Conservation (phyloP, 139 green algal genomes). For the Haematococcus sp. region DNA sequence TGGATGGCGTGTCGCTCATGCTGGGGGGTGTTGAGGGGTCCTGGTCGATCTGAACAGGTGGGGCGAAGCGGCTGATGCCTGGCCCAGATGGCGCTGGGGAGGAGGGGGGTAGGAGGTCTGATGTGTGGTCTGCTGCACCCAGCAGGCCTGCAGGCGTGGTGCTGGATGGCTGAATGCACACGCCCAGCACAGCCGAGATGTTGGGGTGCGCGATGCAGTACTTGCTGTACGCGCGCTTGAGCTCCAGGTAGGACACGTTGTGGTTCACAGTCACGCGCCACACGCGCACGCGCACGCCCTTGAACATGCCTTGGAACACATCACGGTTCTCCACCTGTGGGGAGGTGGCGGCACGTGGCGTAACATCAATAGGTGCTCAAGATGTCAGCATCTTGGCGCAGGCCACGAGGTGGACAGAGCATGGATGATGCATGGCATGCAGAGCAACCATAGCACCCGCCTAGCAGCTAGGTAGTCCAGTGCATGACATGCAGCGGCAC, state of each 20-base stretch:
- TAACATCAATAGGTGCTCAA: background rate
- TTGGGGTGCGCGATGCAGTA: slow-evolving; percentile 58
- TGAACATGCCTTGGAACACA: slow-evolving; percentile 42
- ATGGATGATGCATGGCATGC: background rate
- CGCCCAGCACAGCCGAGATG: slow-evolving; percentile 48
- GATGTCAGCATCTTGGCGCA: background rate
- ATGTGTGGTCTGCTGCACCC: background rate
- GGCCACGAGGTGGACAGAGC: background rate
- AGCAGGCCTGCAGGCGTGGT: background rate
- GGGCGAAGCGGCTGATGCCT: background rate
- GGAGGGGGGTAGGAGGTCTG: background rate
- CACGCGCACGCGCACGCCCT: slow-evolving; percentile 35
- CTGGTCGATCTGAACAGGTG: background rate
- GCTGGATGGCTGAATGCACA: slow-evolving; percentile 47
- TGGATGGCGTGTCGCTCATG: no score
- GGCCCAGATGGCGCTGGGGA: background rate
- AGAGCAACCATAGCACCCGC: slow-evolving; percentile 7
- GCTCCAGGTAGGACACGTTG: slow-evolving; percentile 40
- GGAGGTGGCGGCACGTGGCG: background rate
- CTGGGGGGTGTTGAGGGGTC: no score
- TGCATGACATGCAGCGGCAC: no score
- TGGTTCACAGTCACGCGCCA: slow-evolving; percentile 46
- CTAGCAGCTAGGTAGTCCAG: no score
- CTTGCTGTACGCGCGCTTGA: slow-evolving; percentile 40
- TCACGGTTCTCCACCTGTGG: slow-evolving; percentile 33